phyloP scores from a whole-genome alignment of 768 basidiomycete species.

The Lactarius quietus region DNA sequence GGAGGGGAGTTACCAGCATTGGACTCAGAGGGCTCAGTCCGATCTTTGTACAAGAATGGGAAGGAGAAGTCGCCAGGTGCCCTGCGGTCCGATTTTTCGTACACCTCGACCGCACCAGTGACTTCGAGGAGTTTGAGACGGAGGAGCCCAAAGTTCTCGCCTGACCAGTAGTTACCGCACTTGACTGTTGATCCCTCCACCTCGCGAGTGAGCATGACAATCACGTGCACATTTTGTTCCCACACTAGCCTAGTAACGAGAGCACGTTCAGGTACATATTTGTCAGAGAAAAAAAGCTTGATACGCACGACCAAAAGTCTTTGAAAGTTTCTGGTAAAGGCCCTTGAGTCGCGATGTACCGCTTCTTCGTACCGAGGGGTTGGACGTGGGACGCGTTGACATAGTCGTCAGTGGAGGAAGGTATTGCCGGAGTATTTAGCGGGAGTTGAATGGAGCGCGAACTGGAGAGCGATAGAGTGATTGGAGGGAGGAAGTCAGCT shows the following conservation, averaged over 20 bases:
- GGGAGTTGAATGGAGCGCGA: constrained; percentile 18
- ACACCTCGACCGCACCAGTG: constrained; percentile 43
- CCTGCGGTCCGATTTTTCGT: constrained; percentile 28
- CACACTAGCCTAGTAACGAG: constrained; percentile 61
- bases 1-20: constrained; percentile 23
- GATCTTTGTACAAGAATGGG: constrained; percentile 19
- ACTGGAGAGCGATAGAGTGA: constrained; percentile 6
- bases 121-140: constrained; percentile 51
- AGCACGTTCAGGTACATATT: background rate
- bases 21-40: background rate
- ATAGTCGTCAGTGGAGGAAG: constrained; percentile 70
- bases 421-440: constrained; percentile 15
- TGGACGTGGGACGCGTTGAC: constrained; percentile 94
- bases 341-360: constrained; percentile 96
- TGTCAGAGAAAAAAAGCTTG: background rate
- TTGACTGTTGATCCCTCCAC: constrained; percentile 86
- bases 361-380: constrained; percentile 72
- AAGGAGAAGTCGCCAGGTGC: constrained; percentile 35
- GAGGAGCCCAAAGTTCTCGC: constrained; percentile 65
- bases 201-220: constrained; percentile 95
- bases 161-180: constrained; percentile 87
- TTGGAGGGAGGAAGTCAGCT: constrained; percentile 23
- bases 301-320: constrained; percentile 91
- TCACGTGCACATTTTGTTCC: constrained; percentile 93
- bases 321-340: constrained; percentile 83